Conservation (phyloP, 148 eudicot genomes). For the Oxyria digyna region DNA sequence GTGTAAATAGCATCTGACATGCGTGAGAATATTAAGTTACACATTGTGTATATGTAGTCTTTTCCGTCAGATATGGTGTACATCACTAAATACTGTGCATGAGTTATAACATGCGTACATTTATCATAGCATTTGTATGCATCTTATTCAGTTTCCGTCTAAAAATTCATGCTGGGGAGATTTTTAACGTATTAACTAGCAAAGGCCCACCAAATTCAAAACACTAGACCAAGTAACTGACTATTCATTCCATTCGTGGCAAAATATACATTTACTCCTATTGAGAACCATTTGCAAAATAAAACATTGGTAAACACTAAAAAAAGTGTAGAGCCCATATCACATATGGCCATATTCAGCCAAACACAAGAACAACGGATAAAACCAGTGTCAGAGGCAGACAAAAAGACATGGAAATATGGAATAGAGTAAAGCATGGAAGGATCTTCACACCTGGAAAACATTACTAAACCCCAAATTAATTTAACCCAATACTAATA, state of each 20-base stretch:
- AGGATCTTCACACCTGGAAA: constrained; percentile 1
- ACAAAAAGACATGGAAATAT: constrained; percentile 2
- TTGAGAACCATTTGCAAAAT: neutral
- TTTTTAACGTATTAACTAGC: too few species aligned
- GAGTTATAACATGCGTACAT: too few species aligned
- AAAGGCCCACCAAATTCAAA: too few species aligned
- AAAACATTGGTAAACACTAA: neutral
- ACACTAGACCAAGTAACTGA: too few species aligned
- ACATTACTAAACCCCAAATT: neutral
- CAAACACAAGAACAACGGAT: neutral
- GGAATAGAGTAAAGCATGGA: constrained; percentile 9
- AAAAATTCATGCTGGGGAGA: too few species aligned
- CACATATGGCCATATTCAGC: neutral
- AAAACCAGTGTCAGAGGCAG: neutral
- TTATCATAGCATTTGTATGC: too few species aligned
- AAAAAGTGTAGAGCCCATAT: neutral
- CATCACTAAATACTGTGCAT: too few species aligned
- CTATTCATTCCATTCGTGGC: neutral
- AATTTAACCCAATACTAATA: neutral
- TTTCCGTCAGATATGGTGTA: too few species aligned
- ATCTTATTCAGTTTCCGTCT: too few species aligned
- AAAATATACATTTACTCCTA: neutral
- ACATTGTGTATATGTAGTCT: too few species aligned
- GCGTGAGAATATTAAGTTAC: too few species aligned
- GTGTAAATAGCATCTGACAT: too few species aligned